phyloP scores from a whole-genome alignment of 257 asterid species.

The Verbena officinalis region DNA sequence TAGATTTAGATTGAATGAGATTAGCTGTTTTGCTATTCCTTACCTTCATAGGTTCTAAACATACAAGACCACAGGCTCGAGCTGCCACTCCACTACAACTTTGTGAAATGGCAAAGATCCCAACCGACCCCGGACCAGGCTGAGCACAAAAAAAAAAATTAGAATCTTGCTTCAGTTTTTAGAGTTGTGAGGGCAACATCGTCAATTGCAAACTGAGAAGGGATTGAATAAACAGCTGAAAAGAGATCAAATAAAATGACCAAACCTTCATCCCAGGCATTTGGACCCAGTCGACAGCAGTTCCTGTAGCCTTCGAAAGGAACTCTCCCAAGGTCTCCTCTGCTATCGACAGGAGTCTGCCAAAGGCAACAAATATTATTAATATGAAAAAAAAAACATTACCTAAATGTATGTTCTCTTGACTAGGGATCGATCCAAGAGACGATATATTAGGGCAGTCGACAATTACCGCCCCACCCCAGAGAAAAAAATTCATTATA shows the following conservation, averaged over 20 bases:
- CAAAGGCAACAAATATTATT: slow-evolving; percentile 21
- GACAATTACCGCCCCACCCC: too few species aligned
- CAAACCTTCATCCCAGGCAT: slow-evolving; percentile 99
- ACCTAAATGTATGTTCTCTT: background rate
- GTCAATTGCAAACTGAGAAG: background rate
- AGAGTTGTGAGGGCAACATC: background rate
- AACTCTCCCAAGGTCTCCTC: slow-evolving; percentile 99
- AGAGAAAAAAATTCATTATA: too few species aligned
- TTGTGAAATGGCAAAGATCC: slow-evolving; percentile 97
- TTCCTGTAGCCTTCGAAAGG: slow-evolving; percentile 99
- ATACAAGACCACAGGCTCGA: slow-evolving; percentile 99
- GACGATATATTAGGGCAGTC: too few species aligned
- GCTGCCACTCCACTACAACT: slow-evolving; percentile 98
- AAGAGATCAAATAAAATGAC: background rate
- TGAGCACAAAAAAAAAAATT: slow-evolving; percentile 32
- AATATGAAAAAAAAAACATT: background rate
- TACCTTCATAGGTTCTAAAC: slow-evolving; percentile 95
- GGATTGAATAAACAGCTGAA: background rate
- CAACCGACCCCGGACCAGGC: slow-evolving; percentile 99
- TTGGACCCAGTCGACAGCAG: slow-evolving; percentile 99
- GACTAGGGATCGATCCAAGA: too few species aligned
- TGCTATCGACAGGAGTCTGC: slow-evolving; percentile 95
- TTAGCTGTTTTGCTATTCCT: slow-evolving; percentile 8
- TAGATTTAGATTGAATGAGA: background rate
- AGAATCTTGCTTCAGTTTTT: background rate